Base-by-base conservation (phyloP, 1,139 yeast species). In the Pichia sp. region DNA sequence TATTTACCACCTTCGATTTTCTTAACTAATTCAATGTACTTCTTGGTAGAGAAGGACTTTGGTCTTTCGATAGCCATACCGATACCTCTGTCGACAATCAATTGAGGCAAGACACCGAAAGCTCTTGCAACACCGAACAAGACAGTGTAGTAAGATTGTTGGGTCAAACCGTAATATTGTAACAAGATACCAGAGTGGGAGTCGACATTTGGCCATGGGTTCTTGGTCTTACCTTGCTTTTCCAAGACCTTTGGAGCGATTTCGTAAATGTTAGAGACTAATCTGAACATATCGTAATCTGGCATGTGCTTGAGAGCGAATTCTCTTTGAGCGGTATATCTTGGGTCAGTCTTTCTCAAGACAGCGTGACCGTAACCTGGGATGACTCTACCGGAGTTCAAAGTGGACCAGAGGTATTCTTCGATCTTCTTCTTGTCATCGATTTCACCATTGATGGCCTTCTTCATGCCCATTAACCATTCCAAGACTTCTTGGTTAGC, bases 331-430 rank as follows among this genome's bases (percentile, higher is more conserved):
- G 98, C 98, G 59, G 90, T 89, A 81, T 89, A 92, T 77, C 98
- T 85, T 70, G 98, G 98, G 75, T 92, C 98, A 48, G 97, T 89
- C 84, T 87, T 88, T 80, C 98, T 87, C 74, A 90, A 81, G 62
- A 90, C 97, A 60, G 97, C 97, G 73, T 90, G 97, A 68, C 97
- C 97, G 74, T 92, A 92, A 73, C 98, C 98, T 70, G 98, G 98
- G 67, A 92, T 91, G 67, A 92, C 97, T 75, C 96, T 85, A 69
- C 97, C 96, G 61, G 92, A 77, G 75, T 89, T 87, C 69, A 92
- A 83, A 57, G 95, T 85, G 58, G 85, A 86, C 97, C 97, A 91
- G 71, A 92, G 79, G 81, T 89, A 90, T 70, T 83, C 82, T 76
- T 85, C 92, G 65, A 92, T 86, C 73, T 87, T 84, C 71, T 79